Evolutionary conservation across 164 flowering plant genomes (phyloP), one percentile per base, ranked within the genome.

Genomic region (Piper longum): DNA sequence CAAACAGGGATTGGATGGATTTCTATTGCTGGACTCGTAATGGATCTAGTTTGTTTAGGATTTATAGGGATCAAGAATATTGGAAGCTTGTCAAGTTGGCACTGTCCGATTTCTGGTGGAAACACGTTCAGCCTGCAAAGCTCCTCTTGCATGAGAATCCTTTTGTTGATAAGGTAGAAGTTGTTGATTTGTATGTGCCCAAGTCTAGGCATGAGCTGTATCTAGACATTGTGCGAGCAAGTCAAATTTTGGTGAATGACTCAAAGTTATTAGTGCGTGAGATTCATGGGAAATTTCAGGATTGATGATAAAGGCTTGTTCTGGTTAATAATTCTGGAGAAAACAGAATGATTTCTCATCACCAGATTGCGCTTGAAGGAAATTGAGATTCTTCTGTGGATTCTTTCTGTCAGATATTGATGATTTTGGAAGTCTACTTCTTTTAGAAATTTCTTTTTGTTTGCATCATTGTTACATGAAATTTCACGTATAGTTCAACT

Each of bases 1-100:
- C 81, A 70, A 85, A 85, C 60, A 74, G 67, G 48, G 80, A 87
- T 65, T 87, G 95, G 90, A 78, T 83, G 87, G 84, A 87, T 71
- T 72, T 85, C 43, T 87, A 87, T 71, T 75, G 74, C 51, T 85
- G 87, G 90, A 87, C 90, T 55, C 73, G 69, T 8, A 82, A 76
- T 42, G 88, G 88, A 3, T 82, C 88, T 68, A 85, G 81, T 74
- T 72, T 87, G 52, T 82, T 87, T 65, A 75, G 84, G 65, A 13
- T 87, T 17, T 16, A 75, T 19, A 71, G 88, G n/a, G 76, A 85
- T 66, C 18, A 8, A 17, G 72, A 76, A 8, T 85, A 85, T 41
- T 87, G 87, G 88, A 73, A 77, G 39, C 48, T 64, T 36, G 4
- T 87, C 63, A 73, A 75, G 68, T 48, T 65, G 11, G 88, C 82